A percentile compares a stretch with the other conserved stretches of the same genome.
Evolutionary conservation across 2,329 filamentous ascomycete genomes (phyloP).

Genomic region (Fulvia fulva): DNA sequence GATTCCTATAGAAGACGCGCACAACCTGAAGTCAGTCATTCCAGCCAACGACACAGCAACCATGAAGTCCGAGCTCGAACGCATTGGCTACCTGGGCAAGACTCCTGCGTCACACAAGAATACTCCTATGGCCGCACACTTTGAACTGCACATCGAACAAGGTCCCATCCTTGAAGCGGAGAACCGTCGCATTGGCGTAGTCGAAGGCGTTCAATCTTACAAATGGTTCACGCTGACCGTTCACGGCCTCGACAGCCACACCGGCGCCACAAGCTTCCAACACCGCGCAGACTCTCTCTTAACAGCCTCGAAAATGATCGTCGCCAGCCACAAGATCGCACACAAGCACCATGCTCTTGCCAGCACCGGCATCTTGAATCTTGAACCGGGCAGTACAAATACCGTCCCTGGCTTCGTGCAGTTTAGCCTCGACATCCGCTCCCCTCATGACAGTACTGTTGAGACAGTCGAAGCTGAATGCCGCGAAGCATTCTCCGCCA

Average conservation of each 20-base stretch:
- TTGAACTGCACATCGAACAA: conserved; percentile 83
- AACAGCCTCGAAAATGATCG: conserved; percentile 63
- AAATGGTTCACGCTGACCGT: conserved; percentile 68
- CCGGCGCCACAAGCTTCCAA: conserved; percentile 67
- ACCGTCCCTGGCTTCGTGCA: conserved; percentile 66
- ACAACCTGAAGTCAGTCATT: conserved; percentile 58
- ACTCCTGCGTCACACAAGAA: conserved; percentile 54
- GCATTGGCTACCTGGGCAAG: conserved; percentile 66
- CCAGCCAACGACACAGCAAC: conserved; percentile 54
- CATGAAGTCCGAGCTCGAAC: conserved; percentile 64
- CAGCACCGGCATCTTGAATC: conserved; percentile 65
- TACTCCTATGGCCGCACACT: conserved; percentile 69
- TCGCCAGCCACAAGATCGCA: conserved; percentile 61
- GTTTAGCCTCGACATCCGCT: conserved; percentile 66
- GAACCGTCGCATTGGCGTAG: conserved; percentile 62
- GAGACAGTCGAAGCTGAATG: conserved; percentile 56
- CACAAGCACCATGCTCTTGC: conserved; percentile 58
- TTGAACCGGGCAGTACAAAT: conserved; percentile 66
- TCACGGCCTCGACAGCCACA: conserved; percentile 65
- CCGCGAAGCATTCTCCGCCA: conserved; percentile 54
- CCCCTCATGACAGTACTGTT: conserved; percentile 54
- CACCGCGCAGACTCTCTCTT: conserved; percentile 66
- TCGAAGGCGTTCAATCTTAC: conserved; percentile 70
- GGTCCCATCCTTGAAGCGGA: conserved; percentile 68
- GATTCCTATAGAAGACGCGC: conserved; percentile 60